Base-by-base conservation (phyloP, 2,329 filamentous ascomycete genomes). In the Aureobasidium melanogenum region DNA sequence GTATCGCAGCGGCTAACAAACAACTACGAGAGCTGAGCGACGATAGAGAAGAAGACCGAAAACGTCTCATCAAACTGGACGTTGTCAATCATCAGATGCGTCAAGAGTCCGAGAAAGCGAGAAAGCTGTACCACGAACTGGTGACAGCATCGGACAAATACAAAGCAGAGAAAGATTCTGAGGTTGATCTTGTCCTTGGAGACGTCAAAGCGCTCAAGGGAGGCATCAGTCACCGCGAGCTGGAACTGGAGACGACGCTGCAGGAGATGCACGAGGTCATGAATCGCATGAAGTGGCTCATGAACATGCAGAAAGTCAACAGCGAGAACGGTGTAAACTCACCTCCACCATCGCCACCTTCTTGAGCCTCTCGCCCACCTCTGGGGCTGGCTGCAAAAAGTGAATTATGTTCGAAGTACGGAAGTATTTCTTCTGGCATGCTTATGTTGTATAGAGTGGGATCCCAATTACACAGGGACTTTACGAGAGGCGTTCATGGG, bases 51-150 rank as follows among this genome's bases (percentile, higher is more conserved):
- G 76, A 80, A 50, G 76, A 80, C 41, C 84, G 86, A 67, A 80
- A 82, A 69, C 84, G 81, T 73, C 85, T 88, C 66, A 79, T 77
- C 63, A 84, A 82, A 34, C 76, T 91, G 55, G 80, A 84, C 56
- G 84, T 88, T 63, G 79, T 91, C 34, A 87, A 84, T 70, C 87
- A 90, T 65, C 88, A 91, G 73, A 85, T 90, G 70, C 82, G 88
- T 65, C 80, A 82, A 68, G 88, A 89, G 67, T 81, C 88, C 62
- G 81, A 82, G 61, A 78, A 83, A 62, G 75, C 86, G 26, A 74
- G 75, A 62, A 78, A 80, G 52, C 81, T 88, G 67, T 88, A 89
- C 68, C 80, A 83, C 30, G 81, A 82, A 17, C 84, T 91, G 63
- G 73, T 75, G 17, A 74, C 74, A 50, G 75, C 83, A 65, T 88